Evolutionary conservation across 164 flowering plant genomes (phyloP).

Genomic region (Berberis thunbergii): DNA sequence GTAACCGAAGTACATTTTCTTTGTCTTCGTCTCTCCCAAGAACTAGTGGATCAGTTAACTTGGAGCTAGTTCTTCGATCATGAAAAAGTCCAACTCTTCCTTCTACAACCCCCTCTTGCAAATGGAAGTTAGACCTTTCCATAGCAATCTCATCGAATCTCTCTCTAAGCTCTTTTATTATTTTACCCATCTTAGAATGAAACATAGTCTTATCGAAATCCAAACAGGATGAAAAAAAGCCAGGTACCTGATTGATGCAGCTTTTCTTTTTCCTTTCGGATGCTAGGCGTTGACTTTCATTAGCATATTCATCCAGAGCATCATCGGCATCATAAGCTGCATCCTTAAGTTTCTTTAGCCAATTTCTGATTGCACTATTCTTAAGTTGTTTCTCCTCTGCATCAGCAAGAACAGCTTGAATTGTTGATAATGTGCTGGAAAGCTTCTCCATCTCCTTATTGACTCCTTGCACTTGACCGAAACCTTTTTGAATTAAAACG

Average conservation of each 20-base stretch:
- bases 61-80: background rate
- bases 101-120: background rate
- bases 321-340: slow-evolving; percentile 2
- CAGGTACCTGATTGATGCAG: background rate
- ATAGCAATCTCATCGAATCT: slow-evolving; percentile 3
- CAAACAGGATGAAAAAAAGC: background rate
- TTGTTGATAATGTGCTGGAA: background rate
- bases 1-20: background rate
- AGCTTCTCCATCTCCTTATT: background rate
- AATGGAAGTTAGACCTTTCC: slow-evolving; percentile 1
- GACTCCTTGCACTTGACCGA: background rate
- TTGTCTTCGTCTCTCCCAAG: background rate
- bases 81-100: background rate
- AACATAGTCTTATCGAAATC: background rate
- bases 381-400: slow-evolving; percentile 6
- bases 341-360: background rate
- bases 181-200: background rate
- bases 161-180: background rate
- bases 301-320: background rate
- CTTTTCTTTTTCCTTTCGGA: background rate
- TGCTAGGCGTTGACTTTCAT: background rate
- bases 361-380: background rate
- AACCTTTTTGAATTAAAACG: background rate
- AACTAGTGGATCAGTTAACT: background rate
- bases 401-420: slow-evolving; percentile 1